These are phyloP conservation scores for Coniferiporia weirii DNA, from an alignment of 1,284 basidiomycete species.

Conservation along the genomic window DNA sequence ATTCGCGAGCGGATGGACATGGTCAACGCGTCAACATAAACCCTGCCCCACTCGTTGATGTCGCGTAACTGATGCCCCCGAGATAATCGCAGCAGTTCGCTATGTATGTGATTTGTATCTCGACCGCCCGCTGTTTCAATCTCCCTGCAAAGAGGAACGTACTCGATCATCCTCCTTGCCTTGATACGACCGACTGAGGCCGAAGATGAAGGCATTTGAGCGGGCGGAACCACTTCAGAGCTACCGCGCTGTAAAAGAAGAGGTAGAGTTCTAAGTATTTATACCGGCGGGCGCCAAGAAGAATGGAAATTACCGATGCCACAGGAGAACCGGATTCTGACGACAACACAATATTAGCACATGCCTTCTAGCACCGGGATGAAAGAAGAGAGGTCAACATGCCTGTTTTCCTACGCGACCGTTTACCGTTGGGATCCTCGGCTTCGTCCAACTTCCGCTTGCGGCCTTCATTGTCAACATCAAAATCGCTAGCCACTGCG, in stretches of 20 bases:
- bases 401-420: conserved; percentile 67
- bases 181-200: conserved; percentile 24
- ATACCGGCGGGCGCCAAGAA: conserved; percentile 7
- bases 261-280: neutral
- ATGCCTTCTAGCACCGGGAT: neutral
- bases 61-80: conserved; percentile 38
- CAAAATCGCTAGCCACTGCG: conserved; percentile 34
- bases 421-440: conserved; percentile 62
- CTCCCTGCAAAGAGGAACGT: conserved; percentile 77
- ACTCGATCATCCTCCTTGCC: conserved; percentile 82
- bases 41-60: conserved; percentile 75
- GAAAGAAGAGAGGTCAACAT: conserved; percentile 11
- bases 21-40: conserved; percentile 86
- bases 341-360: conserved; percentile 5
- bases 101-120: conserved; percentile 69
- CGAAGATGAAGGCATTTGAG: conserved; percentile 8
- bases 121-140: conserved; percentile 82
- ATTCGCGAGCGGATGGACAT: conserved; percentile 88
- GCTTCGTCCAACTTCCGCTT: conserved; percentile 61
- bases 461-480: conserved; percentile 47
- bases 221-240: conserved; percentile 34
- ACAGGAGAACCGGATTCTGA: conserved; percentile 13
- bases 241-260: conserved; percentile 22
- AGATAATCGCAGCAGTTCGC: conserved; percentile 49
- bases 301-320: conserved; percentile 10